Evolutionary conservation across 495 filamentous ascomycete species (phyloP).

Genomic region (Chaetomium cochliodes): DNA sequence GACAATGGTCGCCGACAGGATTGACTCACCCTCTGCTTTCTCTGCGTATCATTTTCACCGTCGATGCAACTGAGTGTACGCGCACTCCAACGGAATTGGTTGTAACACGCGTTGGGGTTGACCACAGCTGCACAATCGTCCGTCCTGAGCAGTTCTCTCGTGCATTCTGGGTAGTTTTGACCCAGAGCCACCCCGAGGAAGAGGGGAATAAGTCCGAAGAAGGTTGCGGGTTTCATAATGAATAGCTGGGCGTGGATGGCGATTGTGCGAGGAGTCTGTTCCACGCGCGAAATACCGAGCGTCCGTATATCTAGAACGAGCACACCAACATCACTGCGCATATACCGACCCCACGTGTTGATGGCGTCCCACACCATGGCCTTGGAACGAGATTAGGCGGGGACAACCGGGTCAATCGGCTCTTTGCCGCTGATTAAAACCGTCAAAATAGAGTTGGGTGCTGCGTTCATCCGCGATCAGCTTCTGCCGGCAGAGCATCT

Average conservation of each 20-base stretch:
- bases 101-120: slow-evolving; percentile 47
- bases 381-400: background rate
- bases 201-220: slow-evolving; percentile 27
- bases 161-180: slow-evolving; percentile 38
- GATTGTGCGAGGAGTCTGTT: background rate
- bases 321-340: background rate
- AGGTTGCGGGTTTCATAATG: slow-evolving; percentile 35
- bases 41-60: slow-evolving; percentile 37
- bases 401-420: slow-evolving; percentile 11
- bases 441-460: slow-evolving; percentile 1
- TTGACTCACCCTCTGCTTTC: slow-evolving; percentile 34
- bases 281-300: background rate
- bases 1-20: background rate
- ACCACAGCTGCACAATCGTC: slow-evolving; percentile 46
- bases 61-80: slow-evolving; percentile 45
- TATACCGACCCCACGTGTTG: slow-evolving; percentile 10
- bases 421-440: slow-evolving; percentile 11
- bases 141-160: slow-evolving; percentile 34
- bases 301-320: background rate
- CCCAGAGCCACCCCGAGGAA: slow-evolving; percentile 30
- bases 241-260: background rate
- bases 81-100: slow-evolving; percentile 40
- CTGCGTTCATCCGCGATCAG: background rate
- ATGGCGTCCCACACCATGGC: slow-evolving; percentile 7
- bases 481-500: slow-evolving; percentile 5